Evolutionary conservation across 352 stramenopile genomes (phyloP), one percentile per base, ranked within the genome.

Genomic region (Phytophthora cactorum): DNA sequence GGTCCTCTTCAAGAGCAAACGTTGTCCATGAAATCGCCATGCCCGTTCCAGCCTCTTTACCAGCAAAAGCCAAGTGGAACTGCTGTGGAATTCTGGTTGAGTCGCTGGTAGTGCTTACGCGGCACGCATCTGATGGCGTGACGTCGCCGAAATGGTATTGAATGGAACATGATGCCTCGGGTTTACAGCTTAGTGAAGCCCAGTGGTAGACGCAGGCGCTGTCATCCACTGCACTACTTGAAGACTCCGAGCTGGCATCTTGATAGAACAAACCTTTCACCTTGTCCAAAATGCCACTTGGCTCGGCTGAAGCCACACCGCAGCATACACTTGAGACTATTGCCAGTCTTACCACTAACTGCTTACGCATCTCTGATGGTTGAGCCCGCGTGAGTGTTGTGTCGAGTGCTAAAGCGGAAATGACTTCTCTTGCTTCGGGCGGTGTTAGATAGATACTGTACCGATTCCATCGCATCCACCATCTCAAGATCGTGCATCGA

Each of bases 11-110:
- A 10, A 65, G 15, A 3, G 45, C 45, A 52, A 65, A 77, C 8
- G 77, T 85, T 8, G 72, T 68, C 79, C 76, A 85, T 0, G 76
- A 79, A 53, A 87, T 62, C 1, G 79, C 69, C 63, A 84, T 83
- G 6, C 52, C 76, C 28, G 68, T 69, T 9, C 79, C 79, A 22
- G 76, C 36, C n/a, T 55, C 47, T n/a, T 68, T 45, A 6, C 79
- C 79, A 11, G 76, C 76, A 46, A 74, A 88, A 9, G 79, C 74
- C 32, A 80, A 50, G 55, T 85, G 79, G 25, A 85, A 53, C 25
- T 88, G 79, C 53, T 82, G 78, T 15, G 78, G 78, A 2, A 73
- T 39, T 25, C 74, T 78, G 34, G 41, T 41, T 5, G 66, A 57
- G 45, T 84, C 72, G 47, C 62, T 74, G 10, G 62, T 58, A 1